A percentile compares a stretch with the other conserved stretches of the same genome.
These are phyloP conservation scores for Tetradesmus lagerheimii DNA, from an alignment of 139 green algal genomes.

Conservation along the genomic window DNA sequence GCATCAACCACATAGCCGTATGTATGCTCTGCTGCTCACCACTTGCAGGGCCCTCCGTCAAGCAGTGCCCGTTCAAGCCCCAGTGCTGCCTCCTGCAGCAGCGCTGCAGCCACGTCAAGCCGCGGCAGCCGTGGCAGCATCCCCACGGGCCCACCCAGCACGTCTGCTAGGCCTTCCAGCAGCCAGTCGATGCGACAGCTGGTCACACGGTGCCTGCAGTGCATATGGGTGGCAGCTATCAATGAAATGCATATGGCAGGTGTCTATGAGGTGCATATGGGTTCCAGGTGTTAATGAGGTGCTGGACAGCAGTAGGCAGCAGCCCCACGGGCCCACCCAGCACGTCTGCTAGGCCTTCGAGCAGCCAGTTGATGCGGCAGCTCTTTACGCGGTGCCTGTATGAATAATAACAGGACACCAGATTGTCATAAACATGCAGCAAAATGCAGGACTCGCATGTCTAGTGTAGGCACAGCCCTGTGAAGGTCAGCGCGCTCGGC, in stretches of 20 bases:
- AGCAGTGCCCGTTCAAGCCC: conserved; percentile 33
- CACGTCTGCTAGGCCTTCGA: background rate
- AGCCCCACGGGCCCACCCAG: background rate
- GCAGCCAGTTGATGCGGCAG: conserved; percentile 28
- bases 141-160: background rate
- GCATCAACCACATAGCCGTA: background rate
- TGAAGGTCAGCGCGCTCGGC: no score
- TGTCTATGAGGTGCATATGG: background rate
- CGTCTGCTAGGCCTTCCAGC: background rate
- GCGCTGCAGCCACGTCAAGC: conserved; percentile 27
- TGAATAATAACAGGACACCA: background rate
- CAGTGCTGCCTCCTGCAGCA: conserved; percentile 16
- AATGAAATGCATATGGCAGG: background rate
- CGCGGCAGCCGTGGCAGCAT: conserved; percentile 1
- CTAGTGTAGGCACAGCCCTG: no score
- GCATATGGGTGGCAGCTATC: background rate
- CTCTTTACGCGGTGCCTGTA: conserved; percentile 20
- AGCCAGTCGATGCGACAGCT: conserved; percentile 38
- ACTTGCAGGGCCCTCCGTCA: conserved; percentile 32
- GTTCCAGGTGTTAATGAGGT: background rate
- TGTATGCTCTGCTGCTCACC: background rate
- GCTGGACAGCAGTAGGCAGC: background rate
- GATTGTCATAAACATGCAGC: no score
- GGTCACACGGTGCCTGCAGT: conserved; percentile 28
- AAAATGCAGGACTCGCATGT: no score